Evolutionary conservation across 1,284 basidiomycete species (phyloP), one percentile per base, ranked within the genome.

Genomic region (Puccinia brachypodii): DNA sequence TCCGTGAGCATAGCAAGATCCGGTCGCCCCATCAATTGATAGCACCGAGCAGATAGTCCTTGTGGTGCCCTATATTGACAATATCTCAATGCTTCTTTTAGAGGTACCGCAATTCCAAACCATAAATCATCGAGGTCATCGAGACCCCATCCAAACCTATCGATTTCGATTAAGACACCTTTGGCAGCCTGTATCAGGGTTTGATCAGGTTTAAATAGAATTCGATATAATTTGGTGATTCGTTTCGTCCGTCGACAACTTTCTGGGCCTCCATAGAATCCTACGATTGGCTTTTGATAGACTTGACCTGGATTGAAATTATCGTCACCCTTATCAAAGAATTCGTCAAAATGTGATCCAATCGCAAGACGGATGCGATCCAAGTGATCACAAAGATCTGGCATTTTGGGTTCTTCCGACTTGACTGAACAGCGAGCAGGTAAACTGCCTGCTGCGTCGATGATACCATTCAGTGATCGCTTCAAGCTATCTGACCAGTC

Each of bases 71-170:
- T 40, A 56, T 66, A 74, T 75, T 81, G 79, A 68, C 79, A 81
- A 40, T 81, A 47, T 74, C 79, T 64, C 47, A 81, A 58, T 22
- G 72, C 72, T 68, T 81, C 79, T 38, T 62, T 73, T 56, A 81
- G 38, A 31, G 79, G 79, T 9, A 81, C 44, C 3, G 71, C 53
- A 28, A 81, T 75, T 25, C 38, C 71, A 72, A 62, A 81, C 69
- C 68, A 71, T n/a, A 81, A 40, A 38, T 75, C 79, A 75, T 81
- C 72, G 31, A 81, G 69, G 33, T 75, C 72, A 74, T 74, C 71
- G 38, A 62, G 58, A 16, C 42, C 60, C 79, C 79, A 81, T 14
- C 44, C 58, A 58, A 81, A 81, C 14, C 38, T 36, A 58, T 74
- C 72, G 33, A 81, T 81, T 62, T 81, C 50, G 11, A 81, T 56